Conservation (phyloP, 1,284 basidiomycete species). For the Heterobasidion irregulare region DNA sequence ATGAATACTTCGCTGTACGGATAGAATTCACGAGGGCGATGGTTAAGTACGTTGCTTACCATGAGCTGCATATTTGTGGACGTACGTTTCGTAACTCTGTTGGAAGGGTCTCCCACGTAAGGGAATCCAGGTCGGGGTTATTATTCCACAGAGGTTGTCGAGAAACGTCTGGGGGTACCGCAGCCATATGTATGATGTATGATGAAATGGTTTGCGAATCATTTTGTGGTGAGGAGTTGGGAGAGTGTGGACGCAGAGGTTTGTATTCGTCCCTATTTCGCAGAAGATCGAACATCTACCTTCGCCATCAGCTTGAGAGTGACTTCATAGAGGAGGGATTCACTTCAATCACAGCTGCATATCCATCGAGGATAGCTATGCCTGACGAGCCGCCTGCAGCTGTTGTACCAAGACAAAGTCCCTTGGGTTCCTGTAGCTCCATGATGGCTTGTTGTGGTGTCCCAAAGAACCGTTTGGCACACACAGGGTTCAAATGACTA, state of each 20-base stretch:
- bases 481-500: conserved; percentile 40
- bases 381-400: conserved; percentile 40
- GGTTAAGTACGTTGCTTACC: too few species aligned
- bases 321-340: not conserved
- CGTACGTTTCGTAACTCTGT: conserved; percentile 53
- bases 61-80: not conserved
- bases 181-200: conserved; percentile 58
- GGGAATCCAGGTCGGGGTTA: conserved; percentile 39
- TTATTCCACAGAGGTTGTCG: conserved; percentile 49
- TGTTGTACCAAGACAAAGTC: conserved; percentile 49
- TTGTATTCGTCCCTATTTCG: conserved; percentile 16
- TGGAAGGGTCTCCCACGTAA: conserved; percentile 59
- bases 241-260: conserved; percentile 9
- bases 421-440: conserved; percentile 37
- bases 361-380: conserved; percentile 62
- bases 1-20: conserved; percentile 48
- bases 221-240: conserved; percentile 10
- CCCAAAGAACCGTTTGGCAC: conserved; percentile 48
- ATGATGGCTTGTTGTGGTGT: conserved; percentile 29
- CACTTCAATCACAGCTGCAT: conserved; percentile 68
- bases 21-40: not conserved
- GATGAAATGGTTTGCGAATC: conserved; percentile 21
- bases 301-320: not conserved
- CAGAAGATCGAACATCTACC: conserved; percentile 48
- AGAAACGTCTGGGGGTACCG: conserved; percentile 44